phyloP scores from a whole-genome alignment of 176 grass and related monocot species.

The Tillandsia leiboldiana region DNA sequence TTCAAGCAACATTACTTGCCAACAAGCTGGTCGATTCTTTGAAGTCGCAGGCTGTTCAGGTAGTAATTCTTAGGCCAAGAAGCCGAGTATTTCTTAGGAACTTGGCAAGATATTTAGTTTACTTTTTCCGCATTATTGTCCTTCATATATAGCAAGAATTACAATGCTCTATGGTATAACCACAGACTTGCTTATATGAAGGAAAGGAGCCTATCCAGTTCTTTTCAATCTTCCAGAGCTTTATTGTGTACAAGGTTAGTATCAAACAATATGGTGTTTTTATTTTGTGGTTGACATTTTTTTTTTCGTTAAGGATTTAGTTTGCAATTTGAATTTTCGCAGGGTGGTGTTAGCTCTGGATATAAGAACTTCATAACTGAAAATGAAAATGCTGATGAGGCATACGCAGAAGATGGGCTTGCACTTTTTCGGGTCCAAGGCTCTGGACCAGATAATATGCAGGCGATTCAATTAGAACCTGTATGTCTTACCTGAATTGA shows the following conservation, averaged over 20 bases:
- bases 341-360: constrained; percentile 60
- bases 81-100: neutral
- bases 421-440: constrained; percentile 82
- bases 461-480: constrained; percentile 73
- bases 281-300: constrained; percentile 10
- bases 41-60: constrained; percentile 42
- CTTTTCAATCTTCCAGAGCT: constrained; percentile 60
- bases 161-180: constrained; percentile 25
- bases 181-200: constrained; percentile 40
- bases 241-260: constrained; percentile 77
- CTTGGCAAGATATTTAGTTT: neutral
- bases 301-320: neutral
- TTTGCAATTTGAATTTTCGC: neutral
- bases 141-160: neutral
- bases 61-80: constrained; percentile 11
- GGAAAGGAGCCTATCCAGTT: constrained; percentile 61
- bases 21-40: constrained; percentile 43
- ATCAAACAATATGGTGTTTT: constrained; percentile 11
- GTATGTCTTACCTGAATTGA: constrained; percentile 37
- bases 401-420: constrained; percentile 30
- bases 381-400: constrained; percentile 25
- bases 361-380: constrained; percentile 45
- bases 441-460: constrained; percentile 51
- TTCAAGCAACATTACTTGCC: constrained; percentile 27
- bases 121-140: neutral